A percentile compares a stretch with the other conserved stretches of the same genome.
phyloP scores from a whole-genome alignment of 768 basidiomycete species.

The Auricularia heimuer region DNA sequence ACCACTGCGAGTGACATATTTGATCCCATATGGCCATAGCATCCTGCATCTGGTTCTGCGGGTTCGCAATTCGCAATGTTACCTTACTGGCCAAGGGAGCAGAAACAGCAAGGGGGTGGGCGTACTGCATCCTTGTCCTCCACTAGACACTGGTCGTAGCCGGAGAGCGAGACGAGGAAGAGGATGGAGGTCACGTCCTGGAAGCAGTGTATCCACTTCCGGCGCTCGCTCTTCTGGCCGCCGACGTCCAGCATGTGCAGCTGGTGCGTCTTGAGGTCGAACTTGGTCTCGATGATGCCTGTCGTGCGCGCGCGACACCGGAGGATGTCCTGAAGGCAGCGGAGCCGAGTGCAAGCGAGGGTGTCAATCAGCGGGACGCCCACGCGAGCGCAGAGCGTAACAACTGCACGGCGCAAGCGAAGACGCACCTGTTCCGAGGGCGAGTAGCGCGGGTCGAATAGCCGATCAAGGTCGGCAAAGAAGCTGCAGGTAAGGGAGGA shows the following conservation, averaged over 20 bases:
- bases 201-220: constrained; percentile 94
- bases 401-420: neutral
- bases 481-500: constrained; percentile 29
- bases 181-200: constrained; percentile 90
- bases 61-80: constrained; percentile 1
- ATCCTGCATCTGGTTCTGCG: constrained; percentile 95
- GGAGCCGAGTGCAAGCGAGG: neutral
- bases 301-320: constrained; percentile 79
- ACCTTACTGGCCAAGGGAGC: neutral
- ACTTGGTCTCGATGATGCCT: constrained; percentile 83
- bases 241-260: constrained; percentile 88
- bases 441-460: constrained; percentile 63
- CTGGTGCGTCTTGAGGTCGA: constrained; percentile 66
- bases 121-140: constrained; percentile 85
- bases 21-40: constrained; percentile 99
- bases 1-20: constrained; percentile 97
- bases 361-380: no score
- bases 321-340: constrained; percentile 53
- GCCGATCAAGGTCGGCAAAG: constrained; percentile 65
- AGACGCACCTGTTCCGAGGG: constrained; percentile 53
- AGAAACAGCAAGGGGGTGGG: constrained; percentile 9
- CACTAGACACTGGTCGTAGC: constrained; percentile 89
- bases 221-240: constrained; percentile 85
- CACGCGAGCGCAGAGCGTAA: neutral
- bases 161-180: constrained; percentile 84